Evolutionary conservation across 2,329 filamentous ascomycete species (phyloP).

Genomic region (Phialemonium atrogriseum): DNA sequence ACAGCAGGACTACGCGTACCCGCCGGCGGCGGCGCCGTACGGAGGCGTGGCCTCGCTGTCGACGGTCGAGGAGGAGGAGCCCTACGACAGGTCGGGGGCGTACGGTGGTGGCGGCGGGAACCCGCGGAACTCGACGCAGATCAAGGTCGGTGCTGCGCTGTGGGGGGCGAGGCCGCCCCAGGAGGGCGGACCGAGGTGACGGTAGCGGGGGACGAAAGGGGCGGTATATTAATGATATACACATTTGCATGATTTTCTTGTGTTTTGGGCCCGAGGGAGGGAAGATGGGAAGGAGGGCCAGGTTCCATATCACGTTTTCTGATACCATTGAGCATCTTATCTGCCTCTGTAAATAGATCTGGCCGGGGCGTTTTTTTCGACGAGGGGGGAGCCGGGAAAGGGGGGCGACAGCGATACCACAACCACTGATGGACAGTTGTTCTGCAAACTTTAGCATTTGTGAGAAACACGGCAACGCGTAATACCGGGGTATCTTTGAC

Average conservation of each 20-base stretch:
- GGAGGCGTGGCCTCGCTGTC: constrained; percentile 1
- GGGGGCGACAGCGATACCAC: too few species aligned
- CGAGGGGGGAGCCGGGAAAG: too few species aligned
- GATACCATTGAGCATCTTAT: too few species aligned
- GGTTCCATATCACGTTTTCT: too few species aligned
- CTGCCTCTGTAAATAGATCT: too few species aligned
- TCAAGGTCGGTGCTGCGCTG: constrained; percentile 21
- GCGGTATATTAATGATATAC: not conserved
- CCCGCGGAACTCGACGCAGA: constrained; percentile 20
- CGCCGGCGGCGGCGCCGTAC: not conserved
- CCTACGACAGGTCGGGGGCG: not conserved
- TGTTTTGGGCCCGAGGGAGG: too few species aligned
- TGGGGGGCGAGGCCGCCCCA: constrained; percentile 22
- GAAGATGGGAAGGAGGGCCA: too few species aligned
- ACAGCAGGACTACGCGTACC: not conserved
- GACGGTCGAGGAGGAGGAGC: constrained; percentile 7
- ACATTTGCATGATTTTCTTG: not conserved
- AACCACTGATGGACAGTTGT: too few species aligned
- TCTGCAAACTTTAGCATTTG: too few species aligned
- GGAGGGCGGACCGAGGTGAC: constrained; percentile 6
- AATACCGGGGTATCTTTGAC: too few species aligned
- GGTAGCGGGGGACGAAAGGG: not conserved
- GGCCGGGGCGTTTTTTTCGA: too few species aligned
- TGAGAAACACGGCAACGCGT: too few species aligned
- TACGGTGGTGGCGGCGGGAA: constrained; percentile 3